phyloP scores from a whole-genome alignment of 2,329 filamentous ascomycete species.

The Penicillium sp. region DNA sequence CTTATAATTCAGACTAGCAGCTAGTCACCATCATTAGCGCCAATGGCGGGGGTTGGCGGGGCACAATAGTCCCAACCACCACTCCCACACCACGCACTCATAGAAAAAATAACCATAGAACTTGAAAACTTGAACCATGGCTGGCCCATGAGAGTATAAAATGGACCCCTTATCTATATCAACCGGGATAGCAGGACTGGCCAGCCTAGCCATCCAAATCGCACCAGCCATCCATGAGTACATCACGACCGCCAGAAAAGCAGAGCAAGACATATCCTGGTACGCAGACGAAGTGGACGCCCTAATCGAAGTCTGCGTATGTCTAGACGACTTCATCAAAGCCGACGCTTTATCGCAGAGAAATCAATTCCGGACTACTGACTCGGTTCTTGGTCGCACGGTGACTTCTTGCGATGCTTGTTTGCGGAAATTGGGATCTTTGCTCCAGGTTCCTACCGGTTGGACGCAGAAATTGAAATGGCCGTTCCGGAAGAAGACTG shows the following conservation, averaged over 20 bases:
- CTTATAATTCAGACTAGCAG: not conserved
- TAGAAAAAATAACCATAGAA: not conserved
- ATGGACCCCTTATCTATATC: not conserved
- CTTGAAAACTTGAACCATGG: not conserved
- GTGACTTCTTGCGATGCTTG: not conserved
- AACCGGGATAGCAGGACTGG: not conserved
- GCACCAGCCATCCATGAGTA: constrained; percentile 1
- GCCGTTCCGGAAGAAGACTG: constrained; percentile 1
- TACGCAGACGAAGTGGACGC: not conserved
- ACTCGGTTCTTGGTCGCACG: not conserved
- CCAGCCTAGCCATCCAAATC: not conserved
- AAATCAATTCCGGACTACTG: not conserved
- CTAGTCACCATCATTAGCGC: not conserved
- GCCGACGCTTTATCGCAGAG: not conserved
- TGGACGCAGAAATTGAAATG: constrained; percentile 3
- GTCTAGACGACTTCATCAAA: not conserved
- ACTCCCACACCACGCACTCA: not conserved
- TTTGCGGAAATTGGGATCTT: not conserved
- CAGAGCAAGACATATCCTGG: not conserved
- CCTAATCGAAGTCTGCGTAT: not conserved
- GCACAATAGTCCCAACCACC: not conserved
- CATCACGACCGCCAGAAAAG: not conserved
- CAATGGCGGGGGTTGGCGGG: not conserved
- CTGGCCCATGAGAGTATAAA: not conserved
- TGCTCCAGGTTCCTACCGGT: not conserved